A percentile compares a stretch with the other conserved stretches of the same genome.
Evolutionary conservation across 83 land plant species (phyloP).

Genomic region (Isoetes engelmannii): DNA sequence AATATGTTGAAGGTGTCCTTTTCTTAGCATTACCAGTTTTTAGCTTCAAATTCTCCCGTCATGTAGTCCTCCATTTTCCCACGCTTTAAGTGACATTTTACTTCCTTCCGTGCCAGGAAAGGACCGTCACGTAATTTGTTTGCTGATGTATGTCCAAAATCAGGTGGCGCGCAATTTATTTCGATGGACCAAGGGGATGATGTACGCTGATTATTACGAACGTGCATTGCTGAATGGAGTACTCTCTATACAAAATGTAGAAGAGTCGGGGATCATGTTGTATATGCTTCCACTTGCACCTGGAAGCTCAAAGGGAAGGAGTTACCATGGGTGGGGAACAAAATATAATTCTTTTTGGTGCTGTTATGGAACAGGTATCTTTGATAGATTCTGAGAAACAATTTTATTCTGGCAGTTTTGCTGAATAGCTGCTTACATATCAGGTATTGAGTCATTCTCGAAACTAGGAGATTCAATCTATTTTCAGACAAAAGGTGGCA

Average conservation of each 20-base stretch:
- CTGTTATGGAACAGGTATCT: slow-evolving; percentile 89
- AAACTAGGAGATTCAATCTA: slow-evolving; percentile 79
- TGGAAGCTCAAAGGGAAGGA: slow-evolving; percentile 73
- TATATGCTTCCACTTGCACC: slow-evolving; percentile 89
- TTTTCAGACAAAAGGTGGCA: slow-evolving; percentile 51
- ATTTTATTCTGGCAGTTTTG: not conserved
- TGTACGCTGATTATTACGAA: slow-evolving; percentile 91
- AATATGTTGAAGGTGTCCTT: slow-evolving; percentile 91
- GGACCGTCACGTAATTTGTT: not conserved
- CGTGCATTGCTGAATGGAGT: slow-evolving; percentile 83
- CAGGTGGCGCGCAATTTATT: slow-evolving; percentile 82
- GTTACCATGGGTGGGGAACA: slow-evolving; percentile 89
- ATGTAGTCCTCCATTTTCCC: not conserved
- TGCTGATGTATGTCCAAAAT: not conserved
- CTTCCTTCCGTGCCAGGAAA: not conserved
- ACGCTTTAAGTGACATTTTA: not conserved
- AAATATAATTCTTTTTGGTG: slow-evolving; percentile 80
- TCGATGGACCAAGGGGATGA: slow-evolving; percentile 75
- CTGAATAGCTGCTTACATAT: not conserved
- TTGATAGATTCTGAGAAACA: not conserved
- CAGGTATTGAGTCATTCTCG: slow-evolving; percentile 94
- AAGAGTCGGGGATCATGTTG: slow-evolving; percentile 85
- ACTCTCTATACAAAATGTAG: slow-evolving; percentile 74
- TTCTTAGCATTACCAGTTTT: not conserved
- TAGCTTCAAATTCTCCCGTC: too few relatives aligned